Conservation (phyloP, 345 rosid genomes). For the Lepidium aucheri region DNA sequence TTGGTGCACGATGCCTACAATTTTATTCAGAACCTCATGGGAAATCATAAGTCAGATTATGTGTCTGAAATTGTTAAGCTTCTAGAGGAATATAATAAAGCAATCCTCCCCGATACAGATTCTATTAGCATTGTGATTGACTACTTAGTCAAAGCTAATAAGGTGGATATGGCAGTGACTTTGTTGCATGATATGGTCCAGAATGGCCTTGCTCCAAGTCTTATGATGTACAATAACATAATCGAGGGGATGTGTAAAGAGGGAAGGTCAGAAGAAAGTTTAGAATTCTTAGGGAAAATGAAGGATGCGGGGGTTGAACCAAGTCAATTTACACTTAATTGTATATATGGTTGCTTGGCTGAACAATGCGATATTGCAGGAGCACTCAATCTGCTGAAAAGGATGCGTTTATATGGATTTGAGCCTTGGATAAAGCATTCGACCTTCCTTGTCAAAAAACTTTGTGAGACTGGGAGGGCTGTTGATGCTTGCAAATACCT, state of each 20-base stretch:
- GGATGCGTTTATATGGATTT: slow-evolving; percentile 65
- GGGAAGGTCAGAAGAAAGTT: slow-evolving; percentile 58
- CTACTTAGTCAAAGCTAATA: slow-evolving; percentile 36
- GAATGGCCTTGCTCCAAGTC: slow-evolving; percentile 33
- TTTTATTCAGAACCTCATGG: slow-evolving; percentile 40
- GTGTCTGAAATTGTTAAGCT: slow-evolving; percentile 25
- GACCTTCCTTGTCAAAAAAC: slow-evolving; percentile 49
- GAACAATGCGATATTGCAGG: slow-evolving; percentile 46
- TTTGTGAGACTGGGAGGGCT: slow-evolving; percentile 48
- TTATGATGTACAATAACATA: slow-evolving; percentile 45
- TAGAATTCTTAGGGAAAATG: slow-evolving; percentile 51
- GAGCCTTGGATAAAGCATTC: slow-evolving; percentile 80
- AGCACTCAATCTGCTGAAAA: slow-evolving; percentile 50
- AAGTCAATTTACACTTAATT: slow-evolving; percentile 55
- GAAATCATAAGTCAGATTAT: slow-evolving; percentile 16
- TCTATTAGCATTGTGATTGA: slow-evolving; percentile 47
- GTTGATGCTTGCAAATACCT: slow-evolving; percentile 62
- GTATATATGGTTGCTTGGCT: slow-evolving; percentile 66
- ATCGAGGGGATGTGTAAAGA: slow-evolving; percentile 58
- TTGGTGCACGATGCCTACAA: slow-evolving; percentile 44
- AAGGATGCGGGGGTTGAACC: slow-evolving; percentile 50
- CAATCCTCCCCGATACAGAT: slow-evolving; percentile 30
- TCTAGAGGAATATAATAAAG: slow-evolving; percentile 28
- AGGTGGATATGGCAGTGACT: slow-evolving; percentile 51
- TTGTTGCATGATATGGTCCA: slow-evolving; percentile 49